Percentiles rank a stretch among this genome's conserved stretches.
These are phyloP conservation scores for Musa itinerans DNA, from an alignment of 176 grass and related monocot genomes.

Conservation along the genomic window DNA sequence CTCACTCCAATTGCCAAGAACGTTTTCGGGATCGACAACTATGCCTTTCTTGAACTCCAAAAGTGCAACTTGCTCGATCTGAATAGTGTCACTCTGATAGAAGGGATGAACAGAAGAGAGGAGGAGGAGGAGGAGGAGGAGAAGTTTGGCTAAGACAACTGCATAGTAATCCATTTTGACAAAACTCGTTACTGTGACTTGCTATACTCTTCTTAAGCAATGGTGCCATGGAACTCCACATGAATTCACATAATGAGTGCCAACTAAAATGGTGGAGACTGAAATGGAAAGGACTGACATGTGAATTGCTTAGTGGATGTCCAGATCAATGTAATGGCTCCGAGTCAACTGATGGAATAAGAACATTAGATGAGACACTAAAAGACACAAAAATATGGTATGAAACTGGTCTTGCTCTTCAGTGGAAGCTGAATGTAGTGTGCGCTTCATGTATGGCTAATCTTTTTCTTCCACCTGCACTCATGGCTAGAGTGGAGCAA, in stretches of 20 bases:
- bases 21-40: slow-evolving; percentile 7
- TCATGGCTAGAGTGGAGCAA: background rate
- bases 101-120: background rate
- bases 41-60: slow-evolving; percentile 22
- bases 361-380: background rate
- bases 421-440: background rate
- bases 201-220: background rate
- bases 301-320: background rate
- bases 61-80: slow-evolving; percentile 5
- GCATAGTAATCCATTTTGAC: background rate
- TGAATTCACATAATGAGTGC: background rate
- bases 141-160: background rate
- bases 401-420: background rate
- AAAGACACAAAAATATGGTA: background rate
- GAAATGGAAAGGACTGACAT: no score
- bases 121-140: background rate
- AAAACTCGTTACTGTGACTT: background rate
- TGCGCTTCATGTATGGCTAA: background rate
- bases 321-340: background rate
- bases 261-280: background rate
- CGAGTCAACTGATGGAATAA: background rate
- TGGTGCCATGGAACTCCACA: background rate
- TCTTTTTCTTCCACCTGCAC: background rate
- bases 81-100: slow-evolving; percentile 1
- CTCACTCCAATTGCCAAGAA: slow-evolving; percentile 15